phyloP scores from a whole-genome alignment of 176 grass and related monocot species.

The Zizania latifolia region DNA sequence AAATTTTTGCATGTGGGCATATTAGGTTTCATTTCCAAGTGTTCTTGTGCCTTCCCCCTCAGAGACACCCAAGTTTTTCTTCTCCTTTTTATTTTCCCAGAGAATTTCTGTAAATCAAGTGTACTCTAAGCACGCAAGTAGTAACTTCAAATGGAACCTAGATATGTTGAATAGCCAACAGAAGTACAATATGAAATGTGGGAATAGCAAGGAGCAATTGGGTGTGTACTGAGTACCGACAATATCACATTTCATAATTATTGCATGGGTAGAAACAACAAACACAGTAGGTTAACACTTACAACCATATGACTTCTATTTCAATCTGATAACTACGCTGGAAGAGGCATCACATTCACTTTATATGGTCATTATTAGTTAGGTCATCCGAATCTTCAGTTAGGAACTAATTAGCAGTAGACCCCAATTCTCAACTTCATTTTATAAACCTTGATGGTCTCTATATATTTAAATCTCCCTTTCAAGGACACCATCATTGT shows the following conservation, averaged over 20 bases:
- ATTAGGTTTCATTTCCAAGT: not conserved
- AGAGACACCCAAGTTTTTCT: not conserved
- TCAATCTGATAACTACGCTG: not conserved
- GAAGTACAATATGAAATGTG: not conserved
- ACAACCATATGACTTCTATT: not conserved
- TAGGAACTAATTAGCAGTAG: not conserved
- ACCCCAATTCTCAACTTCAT: not conserved
- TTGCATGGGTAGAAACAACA: not conserved
- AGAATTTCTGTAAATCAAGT: not conserved
- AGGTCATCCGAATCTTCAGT: not conserved
- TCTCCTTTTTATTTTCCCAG: not conserved
- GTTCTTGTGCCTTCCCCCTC: not conserved
- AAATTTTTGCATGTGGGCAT: not conserved
- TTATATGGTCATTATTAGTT: not conserved
- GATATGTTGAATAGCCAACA: not conserved
- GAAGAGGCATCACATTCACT: not conserved
- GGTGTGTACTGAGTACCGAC: not conserved
- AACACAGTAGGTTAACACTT: not conserved
- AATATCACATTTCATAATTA: not conserved
- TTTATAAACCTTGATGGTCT: not conserved
- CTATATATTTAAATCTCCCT: not conserved
- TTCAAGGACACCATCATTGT: not conserved
- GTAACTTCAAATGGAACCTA: constrained; percentile 16
- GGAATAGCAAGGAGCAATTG: not conserved
- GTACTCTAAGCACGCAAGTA: constrained; percentile 14